Evolutionary conservation across 2,329 filamentous ascomycete species (phyloP), one percentile per base, ranked within the genome.

Genomic region (Hypoxylon sp.): DNA sequence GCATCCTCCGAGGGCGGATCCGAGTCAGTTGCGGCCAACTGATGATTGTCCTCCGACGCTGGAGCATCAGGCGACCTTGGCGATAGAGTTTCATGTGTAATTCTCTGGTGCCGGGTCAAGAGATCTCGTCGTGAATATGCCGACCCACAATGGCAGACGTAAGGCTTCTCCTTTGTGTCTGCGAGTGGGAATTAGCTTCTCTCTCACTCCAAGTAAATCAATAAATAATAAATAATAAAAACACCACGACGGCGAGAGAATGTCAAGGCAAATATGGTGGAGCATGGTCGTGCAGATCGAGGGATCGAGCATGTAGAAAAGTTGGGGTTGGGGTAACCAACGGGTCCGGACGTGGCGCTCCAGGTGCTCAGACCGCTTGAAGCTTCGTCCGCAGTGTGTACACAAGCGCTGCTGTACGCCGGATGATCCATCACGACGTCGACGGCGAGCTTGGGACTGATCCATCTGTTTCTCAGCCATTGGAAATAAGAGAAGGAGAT

Each of bases 141-240:
- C 9, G 79, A 78, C 55, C 80, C 79, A 69, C 81, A 83, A 40
- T 73, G 75, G 59, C 81, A 83, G 18, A 81, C 64, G 64, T 81
- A 83, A 1, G 81, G 81, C 66, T 83, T 83, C 71, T 83, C 81
- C 52, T 83, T 83, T 57, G 81, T 83, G 69, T 83, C 81, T 83
- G 66, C 20, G 24, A 48, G 30, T 48, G 18, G 32, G 26, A 49
- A 58, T 67, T 61, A 69, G 63, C 33, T 33, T 44, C 33, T 50
- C 40, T 38, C 32, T n/a, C n/a, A n/a, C n/a, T n/a, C n/a, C n/a
- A n/a, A n/a, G n/a, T n/a, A n/a, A n/a, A n/a, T n/a, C n/a, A n/a
- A n/a, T n/a, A n/a, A 49, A n/a, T 20, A 26, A 52, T 30, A 24
- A 36, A n/a, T 11, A 18, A 40, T 20, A 40, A 18, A 38, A 40